phyloP scores from a whole-genome alignment of 1,139 yeast species.

The Pichia sp. region DNA sequence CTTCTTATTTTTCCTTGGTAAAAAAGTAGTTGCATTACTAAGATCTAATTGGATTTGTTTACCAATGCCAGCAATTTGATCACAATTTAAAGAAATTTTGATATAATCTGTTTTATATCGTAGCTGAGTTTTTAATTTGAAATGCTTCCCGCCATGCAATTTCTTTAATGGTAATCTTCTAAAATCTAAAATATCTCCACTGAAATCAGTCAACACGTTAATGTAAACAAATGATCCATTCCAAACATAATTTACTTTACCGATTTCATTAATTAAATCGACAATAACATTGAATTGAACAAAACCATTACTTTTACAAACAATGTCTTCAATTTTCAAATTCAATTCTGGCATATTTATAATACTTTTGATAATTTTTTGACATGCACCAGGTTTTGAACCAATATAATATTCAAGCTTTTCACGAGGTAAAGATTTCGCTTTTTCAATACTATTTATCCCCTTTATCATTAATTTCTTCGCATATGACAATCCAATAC shows the following conservation, averaged over 20 bases:
- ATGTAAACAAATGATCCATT: conserved; percentile 30
- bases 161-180: conserved; percentile 33
- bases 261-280: conserved; percentile 17
- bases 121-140: conserved; percentile 25
- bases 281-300: conserved; percentile 3
- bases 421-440: conserved; percentile 27
- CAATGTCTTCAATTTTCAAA: conserved; percentile 6
- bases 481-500: conserved; percentile 37
- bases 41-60: conserved; percentile 2
- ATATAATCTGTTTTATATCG: conserved; percentile 21
- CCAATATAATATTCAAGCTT: conserved; percentile 38
- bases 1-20: background rate
- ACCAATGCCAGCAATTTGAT: conserved; percentile 35
- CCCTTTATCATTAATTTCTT: conserved; percentile 34
- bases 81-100: conserved; percentile 31
- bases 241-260: conserved; percentile 26
- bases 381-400: conserved; percentile 36
- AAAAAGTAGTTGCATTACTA: background rate
- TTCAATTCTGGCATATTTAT: conserved; percentile 12
- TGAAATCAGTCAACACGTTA: conserved; percentile 27
- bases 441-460: conserved; percentile 26
- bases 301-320: conserved; percentile 5
- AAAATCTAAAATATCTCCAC: conserved; percentile 35
- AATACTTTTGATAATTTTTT: conserved; percentile 13
- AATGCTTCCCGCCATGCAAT: conserved; percentile 27